Percentiles rank a stretch among this genome's conserved stretches.
These are phyloP conservation scores for Xylaria grammica DNA, from an alignment of 495 filamentous ascomycete genomes.

Conservation along the genomic window DNA sequence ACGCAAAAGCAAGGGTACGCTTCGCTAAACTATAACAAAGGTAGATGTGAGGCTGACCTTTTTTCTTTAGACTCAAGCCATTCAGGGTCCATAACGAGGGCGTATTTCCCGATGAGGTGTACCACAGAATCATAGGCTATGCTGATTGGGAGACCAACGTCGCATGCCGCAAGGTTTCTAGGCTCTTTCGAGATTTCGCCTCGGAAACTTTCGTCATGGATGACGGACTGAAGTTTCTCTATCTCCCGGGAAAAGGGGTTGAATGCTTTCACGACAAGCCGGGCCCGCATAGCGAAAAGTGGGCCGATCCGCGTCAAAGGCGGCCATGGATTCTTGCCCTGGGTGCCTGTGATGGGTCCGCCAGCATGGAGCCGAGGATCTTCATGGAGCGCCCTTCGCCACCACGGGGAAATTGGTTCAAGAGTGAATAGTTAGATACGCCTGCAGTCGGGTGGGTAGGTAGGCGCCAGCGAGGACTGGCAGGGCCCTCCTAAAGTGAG, in stretches of 20 bases:
- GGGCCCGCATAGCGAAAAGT: not conserved
- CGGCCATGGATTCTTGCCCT: not conserved
- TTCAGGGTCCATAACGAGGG: not conserved
- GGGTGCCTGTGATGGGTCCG: constrained; percentile 2
- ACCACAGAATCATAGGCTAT: not conserved
- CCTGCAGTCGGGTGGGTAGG: too few species aligned
- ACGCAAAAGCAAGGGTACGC: constrained; percentile 1
- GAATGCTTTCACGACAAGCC: not conserved
- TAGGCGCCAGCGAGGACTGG: too few species aligned
- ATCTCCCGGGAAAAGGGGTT: not conserved
- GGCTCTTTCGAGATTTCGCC: not conserved
- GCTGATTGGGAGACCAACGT: constrained; percentile 4
- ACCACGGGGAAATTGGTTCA: too few species aligned
- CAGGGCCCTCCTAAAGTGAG: too few species aligned
- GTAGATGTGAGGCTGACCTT: not conserved
- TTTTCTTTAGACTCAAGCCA: constrained; percentile 9
- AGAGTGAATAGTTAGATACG: too few species aligned
- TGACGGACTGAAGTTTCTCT: not conserved
- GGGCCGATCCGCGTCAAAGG: not conserved
- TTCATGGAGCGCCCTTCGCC: not conserved
- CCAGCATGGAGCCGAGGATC: not conserved
- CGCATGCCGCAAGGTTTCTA: constrained; percentile 7
- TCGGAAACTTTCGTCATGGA: constrained; percentile 3
- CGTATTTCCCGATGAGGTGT: constrained; percentile 5
- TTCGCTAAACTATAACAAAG: not conserved